Percentiles rank a stretch among this genome's conserved stretches.
phyloP scores from a whole-genome alignment of 164 flowering plant genomes.

The Echeveria elegans region DNA sequence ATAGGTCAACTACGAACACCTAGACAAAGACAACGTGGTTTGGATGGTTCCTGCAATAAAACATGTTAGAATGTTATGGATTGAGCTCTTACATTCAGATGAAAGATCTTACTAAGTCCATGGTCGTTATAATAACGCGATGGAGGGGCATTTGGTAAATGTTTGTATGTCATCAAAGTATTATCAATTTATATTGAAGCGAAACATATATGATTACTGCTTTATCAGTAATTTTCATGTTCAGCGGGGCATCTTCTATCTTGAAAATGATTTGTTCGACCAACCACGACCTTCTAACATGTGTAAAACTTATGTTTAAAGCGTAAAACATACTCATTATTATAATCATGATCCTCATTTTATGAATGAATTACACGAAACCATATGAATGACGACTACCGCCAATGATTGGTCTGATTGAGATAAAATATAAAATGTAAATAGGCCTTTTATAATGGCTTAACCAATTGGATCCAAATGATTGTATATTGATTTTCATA shows the following conservation, averaged over 20 bases:
- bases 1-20: slow-evolving; percentile 3
- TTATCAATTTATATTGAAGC: too few relatives aligned
- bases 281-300: slow-evolving; percentile 1
- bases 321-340: background rate
- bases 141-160: background rate
- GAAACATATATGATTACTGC: too few relatives aligned
- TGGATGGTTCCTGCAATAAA: background rate
- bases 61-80: background rate
- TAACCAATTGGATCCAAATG: background rate
- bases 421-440: background rate
- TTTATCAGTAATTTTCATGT: too few relatives aligned
- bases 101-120: background rate
- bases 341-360: background rate
- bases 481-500: background rate
- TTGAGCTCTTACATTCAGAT: background rate
- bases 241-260: background rate
- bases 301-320: background rate
- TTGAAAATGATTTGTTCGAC: slow-evolving; percentile 2
- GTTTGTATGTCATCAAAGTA: background rate
- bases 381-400: background rate
- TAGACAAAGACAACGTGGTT: background rate
- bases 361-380: background rate
- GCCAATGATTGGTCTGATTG: background rate
- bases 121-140: background rate
- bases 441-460: background rate